These are phyloP conservation scores for Begonia loranthoides DNA, from an alignment of 306 rosid genomes.

Conservation along the genomic window DNA sequence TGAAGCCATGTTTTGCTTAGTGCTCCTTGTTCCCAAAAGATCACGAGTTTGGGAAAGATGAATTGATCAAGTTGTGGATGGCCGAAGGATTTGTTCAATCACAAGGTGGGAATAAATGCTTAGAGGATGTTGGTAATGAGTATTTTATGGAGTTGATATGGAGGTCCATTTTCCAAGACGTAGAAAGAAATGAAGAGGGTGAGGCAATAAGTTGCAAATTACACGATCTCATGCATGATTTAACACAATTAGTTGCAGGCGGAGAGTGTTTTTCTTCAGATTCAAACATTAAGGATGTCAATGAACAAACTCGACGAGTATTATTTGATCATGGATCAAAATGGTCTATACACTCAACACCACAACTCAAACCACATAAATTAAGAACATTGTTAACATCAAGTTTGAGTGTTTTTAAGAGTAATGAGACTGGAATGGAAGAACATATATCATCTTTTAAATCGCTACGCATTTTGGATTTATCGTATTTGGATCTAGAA, in stretches of 20 bases:
- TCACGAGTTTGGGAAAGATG: no score
- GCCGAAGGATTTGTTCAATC: no score
- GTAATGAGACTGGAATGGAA: neutral
- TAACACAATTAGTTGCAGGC: constrained; percentile 13
- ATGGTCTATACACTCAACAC: neutral
- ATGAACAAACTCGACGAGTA: constrained; percentile 1
- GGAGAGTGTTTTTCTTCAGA: neutral
- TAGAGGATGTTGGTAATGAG: no score
- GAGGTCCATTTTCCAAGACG: no score
- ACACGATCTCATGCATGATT: constrained; percentile 22
- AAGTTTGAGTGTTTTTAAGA: rapidly evolving
- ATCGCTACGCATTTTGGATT: constrained; percentile 12
- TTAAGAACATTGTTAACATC: constrained; percentile 11
- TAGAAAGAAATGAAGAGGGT: no score
- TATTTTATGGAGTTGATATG: no score
- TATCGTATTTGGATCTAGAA: neutral
- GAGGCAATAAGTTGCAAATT: constrained; percentile 7
- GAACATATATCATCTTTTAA: neutral
- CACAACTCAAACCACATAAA: constrained; percentile 1
- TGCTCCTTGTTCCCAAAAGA: no score
- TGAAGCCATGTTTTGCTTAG: no score
- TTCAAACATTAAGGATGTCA: neutral
- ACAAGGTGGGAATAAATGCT: no score
- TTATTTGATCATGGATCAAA: neutral
- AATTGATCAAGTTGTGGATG: no score